phyloP scores from a whole-genome alignment of 768 basidiomycete genomes.

The Tulasnella sp. region DNA sequence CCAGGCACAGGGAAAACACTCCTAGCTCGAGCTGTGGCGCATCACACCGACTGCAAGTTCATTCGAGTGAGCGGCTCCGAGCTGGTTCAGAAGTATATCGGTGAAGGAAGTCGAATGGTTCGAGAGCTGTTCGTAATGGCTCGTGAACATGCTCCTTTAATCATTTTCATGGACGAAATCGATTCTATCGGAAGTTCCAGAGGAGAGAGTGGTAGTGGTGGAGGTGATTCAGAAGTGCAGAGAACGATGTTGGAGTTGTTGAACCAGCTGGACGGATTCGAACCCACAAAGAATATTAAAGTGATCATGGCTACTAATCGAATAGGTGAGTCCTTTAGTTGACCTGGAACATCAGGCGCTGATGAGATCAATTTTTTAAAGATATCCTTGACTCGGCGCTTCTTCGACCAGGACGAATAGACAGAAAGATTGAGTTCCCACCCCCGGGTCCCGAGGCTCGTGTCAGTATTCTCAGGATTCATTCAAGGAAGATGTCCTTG shows the following conservation, averaged over 20 bases:
- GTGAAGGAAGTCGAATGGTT: slow-evolving; percentile 93
- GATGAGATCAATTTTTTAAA: slow-evolving; percentile 22
- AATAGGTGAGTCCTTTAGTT: slow-evolving; percentile 40
- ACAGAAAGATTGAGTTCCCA: slow-evolving; percentile 96
- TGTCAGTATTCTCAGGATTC: slow-evolving; percentile 92
- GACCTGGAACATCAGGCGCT: not conserved
- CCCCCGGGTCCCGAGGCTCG: slow-evolving; percentile 95
- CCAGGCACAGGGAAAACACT: slow-evolving; percentile 96
- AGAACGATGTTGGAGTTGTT: slow-evolving; percentile 81
- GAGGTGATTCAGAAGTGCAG: slow-evolving; percentile 80
- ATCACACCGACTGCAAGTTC: slow-evolving; percentile 96
- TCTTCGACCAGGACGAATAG: slow-evolving; percentile 87
- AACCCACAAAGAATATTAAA: slow-evolving; percentile 71
- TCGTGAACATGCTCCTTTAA: slow-evolving; percentile 89
- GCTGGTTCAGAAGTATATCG: slow-evolving; percentile 96
- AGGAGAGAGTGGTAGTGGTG: slow-evolving; percentile 58
- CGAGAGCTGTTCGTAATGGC: slow-evolving; percentile 98
- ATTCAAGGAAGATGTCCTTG: slow-evolving; percentile 97
- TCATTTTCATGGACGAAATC: slow-evolving; percentile 99
- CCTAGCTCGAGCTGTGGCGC: slow-evolving; percentile 87
- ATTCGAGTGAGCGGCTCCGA: slow-evolving; percentile 91
- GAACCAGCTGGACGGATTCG: slow-evolving; percentile 83
- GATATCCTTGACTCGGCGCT: slow-evolving; percentile 93
- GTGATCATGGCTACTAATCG: slow-evolving; percentile 96
- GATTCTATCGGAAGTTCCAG: slow-evolving; percentile 92